Base-by-base conservation (phyloP, 192 early-diverging fungal genomes). In the Diversispora eburnea region DNA sequence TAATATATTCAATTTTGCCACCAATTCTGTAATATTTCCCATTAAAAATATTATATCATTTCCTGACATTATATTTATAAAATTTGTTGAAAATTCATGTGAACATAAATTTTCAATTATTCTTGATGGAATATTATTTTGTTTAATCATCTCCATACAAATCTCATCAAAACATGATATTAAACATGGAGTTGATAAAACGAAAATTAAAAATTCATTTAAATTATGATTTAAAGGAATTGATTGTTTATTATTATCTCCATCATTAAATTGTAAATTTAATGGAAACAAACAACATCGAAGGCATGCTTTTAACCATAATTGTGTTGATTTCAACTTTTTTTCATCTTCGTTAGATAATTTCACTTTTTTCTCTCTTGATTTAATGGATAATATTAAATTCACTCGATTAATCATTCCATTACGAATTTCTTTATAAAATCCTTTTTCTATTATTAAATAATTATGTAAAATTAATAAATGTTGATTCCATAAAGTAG, bases 241-340 rank as follows among this genome's bases (percentile, higher is more conserved):
- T 66, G 71, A 75, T 13, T 78, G 55, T 68, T 81, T 67, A 41
- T 72, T 70, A 43, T 72, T 71, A 48, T 70, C 25, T 6, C 76
- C 25, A 48, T 56, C 51, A 62, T 22, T 8, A 75, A 64, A 64
- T 72, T 76, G 57, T 78, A 72, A 6, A 78, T 69, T 52, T 67
- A 76, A 54, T 74, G 77, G 7, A 78, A 81, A 61, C 10, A 81
- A 60, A 45, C 80, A 78, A 46, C 74, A 81, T 47, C 75, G 60
- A 72, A 77, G 73, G 10, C 77, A 76, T 19, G 77, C 80, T 2
- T 67, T 76, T 12, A 81, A 76, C 80, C 80, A 81, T n/a, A 76
- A 68, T 12, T 47, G 45, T 8, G 78, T 52, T 10, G 68, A 70
- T 60, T 77, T 76, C 20, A 73, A 67, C 19, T 64, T 74, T 5